phyloP scores from a whole-genome alignment of 768 basidiomycete genomes.

The Pisolithus sp. region DNA sequence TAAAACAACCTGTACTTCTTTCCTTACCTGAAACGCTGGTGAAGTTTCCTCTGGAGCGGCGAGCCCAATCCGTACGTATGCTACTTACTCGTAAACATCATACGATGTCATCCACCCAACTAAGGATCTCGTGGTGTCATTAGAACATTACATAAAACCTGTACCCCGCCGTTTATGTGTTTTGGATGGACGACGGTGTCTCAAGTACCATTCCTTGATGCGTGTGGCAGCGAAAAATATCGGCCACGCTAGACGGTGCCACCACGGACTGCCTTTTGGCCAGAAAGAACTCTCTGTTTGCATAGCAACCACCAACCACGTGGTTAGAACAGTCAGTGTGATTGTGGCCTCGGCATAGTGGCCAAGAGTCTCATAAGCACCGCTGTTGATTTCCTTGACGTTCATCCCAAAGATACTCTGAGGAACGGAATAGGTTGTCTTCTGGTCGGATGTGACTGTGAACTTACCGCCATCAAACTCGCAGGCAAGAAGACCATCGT shows the following conservation, averaged over 20 bases:
- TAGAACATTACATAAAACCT: neutral
- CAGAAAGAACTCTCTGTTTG: slow-evolving; percentile 30
- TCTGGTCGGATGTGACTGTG: too few species aligned
- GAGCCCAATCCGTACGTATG: too few species aligned
- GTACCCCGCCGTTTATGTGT: neutral
- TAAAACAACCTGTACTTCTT: too few species aligned
- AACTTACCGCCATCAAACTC: slow-evolving; percentile 33
- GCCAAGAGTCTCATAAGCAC: slow-evolving; percentile 25
- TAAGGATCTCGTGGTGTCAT: neutral
- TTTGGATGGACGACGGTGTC: neutral
- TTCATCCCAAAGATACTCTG: slow-evolving; percentile 29
- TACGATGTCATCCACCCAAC: neutral
- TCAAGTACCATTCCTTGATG: neutral
- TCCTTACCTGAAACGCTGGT: too few species aligned
- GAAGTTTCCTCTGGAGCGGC: too few species aligned
- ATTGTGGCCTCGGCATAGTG: slow-evolving; percentile 38
- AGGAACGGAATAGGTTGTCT: slow-evolving; percentile 2
- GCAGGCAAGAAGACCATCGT: slow-evolving; percentile 60
- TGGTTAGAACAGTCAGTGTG: slow-evolving; percentile 42
- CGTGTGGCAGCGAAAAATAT: neutral
- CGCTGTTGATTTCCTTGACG: slow-evolving; percentile 24
- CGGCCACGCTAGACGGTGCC: slow-evolving; percentile 18
- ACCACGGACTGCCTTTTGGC: neutral
- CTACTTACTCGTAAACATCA: neutral
- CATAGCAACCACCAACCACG: slow-evolving; percentile 53